phyloP scores from a whole-genome alignment of 495 filamentous ascomycete genomes.

The Baudoinia panamericana region DNA sequence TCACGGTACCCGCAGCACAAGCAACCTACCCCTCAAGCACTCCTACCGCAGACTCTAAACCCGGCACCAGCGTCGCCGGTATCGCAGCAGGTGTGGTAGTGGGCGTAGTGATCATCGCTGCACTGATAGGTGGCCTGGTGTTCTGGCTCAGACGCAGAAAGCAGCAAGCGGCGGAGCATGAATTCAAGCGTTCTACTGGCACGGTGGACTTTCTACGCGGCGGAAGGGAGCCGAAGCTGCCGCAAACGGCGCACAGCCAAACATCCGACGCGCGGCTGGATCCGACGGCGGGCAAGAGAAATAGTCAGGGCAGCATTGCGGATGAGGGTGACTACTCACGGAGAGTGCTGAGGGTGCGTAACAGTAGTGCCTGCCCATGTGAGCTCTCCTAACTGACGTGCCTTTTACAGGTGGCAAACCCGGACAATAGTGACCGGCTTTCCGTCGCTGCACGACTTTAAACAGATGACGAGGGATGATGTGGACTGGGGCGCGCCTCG shows the following conservation, averaged over 20 bases:
- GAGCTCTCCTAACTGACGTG: not conserved
- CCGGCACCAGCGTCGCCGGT: constrained; percentile 50
- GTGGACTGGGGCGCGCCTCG: no score
- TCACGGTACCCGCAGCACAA: constrained; percentile 6
- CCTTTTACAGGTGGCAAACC: constrained; percentile 17
- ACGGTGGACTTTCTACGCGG: constrained; percentile 53
- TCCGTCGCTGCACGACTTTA: no score
- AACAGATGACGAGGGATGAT: no score
- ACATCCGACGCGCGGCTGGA: constrained; percentile 78
- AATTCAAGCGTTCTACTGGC: constrained; percentile 61
- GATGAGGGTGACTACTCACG: constrained; percentile 96
- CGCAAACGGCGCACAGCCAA: constrained; percentile 42
- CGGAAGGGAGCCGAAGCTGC: constrained; percentile 37
- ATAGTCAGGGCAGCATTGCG: constrained; percentile 94
- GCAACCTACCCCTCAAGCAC: constrained; percentile 1
- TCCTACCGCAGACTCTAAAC: constrained; percentile 9
- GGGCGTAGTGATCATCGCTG: constrained; percentile 57
- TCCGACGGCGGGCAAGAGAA: constrained; percentile 68
- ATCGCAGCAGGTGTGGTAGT: constrained; percentile 86
- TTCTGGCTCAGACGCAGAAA: constrained; percentile 64
- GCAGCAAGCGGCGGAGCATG: constrained; percentile 61
- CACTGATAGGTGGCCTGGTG: constrained; percentile 52
- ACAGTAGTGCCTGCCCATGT: not conserved
- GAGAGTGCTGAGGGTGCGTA: constrained; percentile 80
- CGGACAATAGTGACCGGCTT: no score